phyloP scores from a whole-genome alignment of 2,329 filamentous ascomycete species.

The Fusarium tupiense region DNA sequence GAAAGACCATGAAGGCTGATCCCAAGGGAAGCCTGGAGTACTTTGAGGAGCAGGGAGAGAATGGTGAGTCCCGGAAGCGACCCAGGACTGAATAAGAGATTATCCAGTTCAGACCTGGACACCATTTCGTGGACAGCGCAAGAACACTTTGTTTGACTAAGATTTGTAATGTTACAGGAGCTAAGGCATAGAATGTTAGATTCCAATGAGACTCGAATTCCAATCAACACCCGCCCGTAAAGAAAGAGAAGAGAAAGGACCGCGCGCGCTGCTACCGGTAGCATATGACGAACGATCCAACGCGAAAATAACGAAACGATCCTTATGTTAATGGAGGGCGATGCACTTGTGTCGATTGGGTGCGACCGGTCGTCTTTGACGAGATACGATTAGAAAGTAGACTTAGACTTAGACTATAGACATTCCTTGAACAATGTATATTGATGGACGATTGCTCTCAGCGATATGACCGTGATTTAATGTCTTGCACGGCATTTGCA shows the following conservation, averaged over 20 bases:
- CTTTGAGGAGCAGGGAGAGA: conserved; percentile 48
- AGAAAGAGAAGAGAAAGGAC: background rate
- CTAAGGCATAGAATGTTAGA: conserved; percentile 34
- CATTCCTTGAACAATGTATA: conserved; percentile 6
- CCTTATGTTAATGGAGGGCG: conserved; percentile 4
- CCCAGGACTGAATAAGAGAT: conserved; percentile 22
- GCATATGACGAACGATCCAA: conserved; percentile 19
- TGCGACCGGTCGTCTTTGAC: conserved; percentile 9
- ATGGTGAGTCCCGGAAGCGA: conserved; percentile 38
- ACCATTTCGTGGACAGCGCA: background rate
- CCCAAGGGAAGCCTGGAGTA: conserved; percentile 62
- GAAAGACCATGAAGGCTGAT: conserved; percentile 61
- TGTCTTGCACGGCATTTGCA: background rate
- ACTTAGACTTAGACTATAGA: conserved; percentile 27
- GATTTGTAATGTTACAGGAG: conserved; percentile 32
- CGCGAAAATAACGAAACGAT: conserved; percentile 12
- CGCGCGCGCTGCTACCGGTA: background rate
- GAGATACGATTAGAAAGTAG: background rate
- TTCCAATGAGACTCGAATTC: conserved; percentile 30
- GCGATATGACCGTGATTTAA: background rate
- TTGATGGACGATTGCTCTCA: background rate
- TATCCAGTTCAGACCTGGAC: background rate
- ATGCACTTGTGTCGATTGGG: background rate
- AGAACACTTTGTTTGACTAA: conserved; percentile 23
- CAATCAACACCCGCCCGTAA: conserved; percentile 28